Base-by-base conservation (phyloP, 495 filamentous ascomycete species). In the Cryomyces minteri region DNA sequence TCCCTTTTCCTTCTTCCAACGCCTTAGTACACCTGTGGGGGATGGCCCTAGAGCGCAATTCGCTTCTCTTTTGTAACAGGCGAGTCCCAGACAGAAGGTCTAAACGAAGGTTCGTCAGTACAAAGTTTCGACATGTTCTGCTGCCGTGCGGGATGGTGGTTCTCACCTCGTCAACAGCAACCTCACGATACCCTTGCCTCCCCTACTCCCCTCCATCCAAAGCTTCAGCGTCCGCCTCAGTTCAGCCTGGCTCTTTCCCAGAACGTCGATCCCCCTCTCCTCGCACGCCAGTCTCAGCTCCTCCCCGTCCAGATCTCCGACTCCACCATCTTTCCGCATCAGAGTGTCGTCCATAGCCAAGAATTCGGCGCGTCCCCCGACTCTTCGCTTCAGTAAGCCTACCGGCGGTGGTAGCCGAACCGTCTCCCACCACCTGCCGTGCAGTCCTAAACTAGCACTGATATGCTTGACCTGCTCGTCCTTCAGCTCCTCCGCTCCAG, bases 201-300 rank as follows among this genome's bases (percentile, higher is more conserved):
- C 50, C 41, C 11, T 48, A 34, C 41, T 50, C 43, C 43, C 25
- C 14, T 44, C 30, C 30, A 55, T 33, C 53, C 53, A 55, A 50
- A 36, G 33, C 6, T 31, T 31, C 36, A 57, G 31, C 18, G 30
- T 41, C 44, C 44, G 50, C 40, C 56, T 52, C 48, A 65, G 41
- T 12, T 60, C 37, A 32, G 40, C 45, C 29, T 66, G 62, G 14
- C 37, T 44, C 41, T 48, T 46, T 7, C 52, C 58, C 10, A 65
- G 31, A 5, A 65, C 53, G 49, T 67, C 55, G 25, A 70, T 41
- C 1, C 68, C 68, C 39, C 68, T 58, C 59, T 73, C 70, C 40
- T 73, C 67, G 46, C 71, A 70, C 37, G 71, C 67, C 55, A 78
- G 60, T 44, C 60, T 57, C 14, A 80, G 58, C 59, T 86, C 81